Evolutionary conservation across 345 rosid genomes (phyloP).

Genomic region (Gossypium rotundifolium): DNA sequence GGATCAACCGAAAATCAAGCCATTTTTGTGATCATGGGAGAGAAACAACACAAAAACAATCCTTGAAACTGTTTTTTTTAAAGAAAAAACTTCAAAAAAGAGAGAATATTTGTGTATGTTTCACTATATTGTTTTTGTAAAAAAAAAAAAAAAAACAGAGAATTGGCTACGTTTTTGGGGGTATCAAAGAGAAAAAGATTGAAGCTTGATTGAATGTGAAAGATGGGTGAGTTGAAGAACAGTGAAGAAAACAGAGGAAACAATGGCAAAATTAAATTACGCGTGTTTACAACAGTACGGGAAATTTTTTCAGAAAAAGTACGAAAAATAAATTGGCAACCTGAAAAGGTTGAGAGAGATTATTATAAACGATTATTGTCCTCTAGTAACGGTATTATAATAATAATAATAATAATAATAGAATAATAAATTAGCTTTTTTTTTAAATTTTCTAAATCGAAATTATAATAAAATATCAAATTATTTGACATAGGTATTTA

Average conservation of each 20-base stretch:
- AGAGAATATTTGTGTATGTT: background rate
- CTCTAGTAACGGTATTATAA: too few relatives aligned
- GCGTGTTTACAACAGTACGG: background rate
- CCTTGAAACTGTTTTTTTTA: background rate
- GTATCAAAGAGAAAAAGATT: background rate
- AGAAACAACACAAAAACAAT: background rate
- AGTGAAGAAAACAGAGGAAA: background rate
- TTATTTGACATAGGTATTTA: too few relatives aligned
- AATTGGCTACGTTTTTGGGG: background rate
- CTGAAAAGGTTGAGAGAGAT: too few relatives aligned
- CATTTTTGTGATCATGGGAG: background rate
- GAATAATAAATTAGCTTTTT: too few relatives aligned
- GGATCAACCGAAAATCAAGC: slow-evolving; percentile 9
- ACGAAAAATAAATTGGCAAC: background rate
- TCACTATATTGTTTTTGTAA: background rate
- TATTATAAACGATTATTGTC: too few relatives aligned
- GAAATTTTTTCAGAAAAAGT: background rate
- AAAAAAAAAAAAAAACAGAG: background rate
- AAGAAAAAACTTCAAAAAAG: background rate
- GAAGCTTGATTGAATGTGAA: background rate
- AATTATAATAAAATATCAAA: too few relatives aligned
- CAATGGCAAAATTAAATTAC: background rate
- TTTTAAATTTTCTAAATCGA: too few relatives aligned
- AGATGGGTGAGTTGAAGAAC: background rate
- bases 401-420: too few relatives aligned